A percentile compares a stretch with the other conserved stretches of the same genome.
Evolutionary conservation across 805 yeast genomes (phyloP).

Genomic region (Lachancea waltii): DNA sequence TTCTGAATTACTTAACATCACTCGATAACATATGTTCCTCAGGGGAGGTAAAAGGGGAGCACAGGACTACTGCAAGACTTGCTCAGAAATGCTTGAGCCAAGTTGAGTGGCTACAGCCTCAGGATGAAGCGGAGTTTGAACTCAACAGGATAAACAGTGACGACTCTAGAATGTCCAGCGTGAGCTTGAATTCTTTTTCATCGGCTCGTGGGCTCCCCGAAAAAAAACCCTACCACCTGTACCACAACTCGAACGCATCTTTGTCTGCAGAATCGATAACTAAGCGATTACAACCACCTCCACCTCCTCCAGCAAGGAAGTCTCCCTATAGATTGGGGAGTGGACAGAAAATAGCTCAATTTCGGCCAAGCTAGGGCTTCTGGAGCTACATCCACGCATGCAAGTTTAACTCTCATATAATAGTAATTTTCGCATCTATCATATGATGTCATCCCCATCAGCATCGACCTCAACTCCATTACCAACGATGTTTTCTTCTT

Average conservation of each 20-base stretch:
- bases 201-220: conserved; percentile 3
- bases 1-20: conserved; percentile 42
- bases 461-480: conserved; percentile 22
- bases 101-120: conserved; percentile 31
- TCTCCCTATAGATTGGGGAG: conserved; percentile 7
- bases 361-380: conserved; percentile 2
- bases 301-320: conserved; percentile 36
- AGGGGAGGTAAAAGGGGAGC: conserved; percentile 20
- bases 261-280: conserved; percentile 34
- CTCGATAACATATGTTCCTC: conserved; percentile 24
- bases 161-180: conserved; percentile 23
- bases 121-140: background rate
- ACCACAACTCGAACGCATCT: conserved; percentile 14
- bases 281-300: conserved; percentile 31
- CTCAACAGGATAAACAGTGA: conserved; percentile 6
- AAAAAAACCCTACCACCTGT: conserved; percentile 9
- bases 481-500: conserved; percentile 34
- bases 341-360: conserved; percentile 11
- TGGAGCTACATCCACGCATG: background rate
- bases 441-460: conserved; percentile 26
- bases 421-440: background rate
- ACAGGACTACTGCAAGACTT: conserved; percentile 36
- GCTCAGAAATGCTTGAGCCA: conserved; percentile 34
- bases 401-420: background rate
- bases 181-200: conserved; percentile 11